Evolutionary conservation across 2,329 filamentous ascomycete species (phyloP), one percentile per base, ranked within the genome.

Genomic region (Paracoccidioides brasiliensis): DNA sequence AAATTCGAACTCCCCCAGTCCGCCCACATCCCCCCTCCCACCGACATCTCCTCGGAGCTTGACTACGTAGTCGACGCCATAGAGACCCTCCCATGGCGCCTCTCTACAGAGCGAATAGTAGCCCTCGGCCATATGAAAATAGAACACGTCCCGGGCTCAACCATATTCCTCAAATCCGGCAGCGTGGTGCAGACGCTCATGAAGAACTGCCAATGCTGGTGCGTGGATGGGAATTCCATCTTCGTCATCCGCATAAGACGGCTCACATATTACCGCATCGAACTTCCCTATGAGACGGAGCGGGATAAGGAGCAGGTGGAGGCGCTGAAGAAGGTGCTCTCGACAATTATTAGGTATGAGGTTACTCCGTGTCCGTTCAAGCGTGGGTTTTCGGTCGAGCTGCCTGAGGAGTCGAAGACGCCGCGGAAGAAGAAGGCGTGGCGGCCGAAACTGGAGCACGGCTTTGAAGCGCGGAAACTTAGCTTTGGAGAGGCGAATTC

Each of bases 201-300:
- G 53, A 88, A 88, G 30, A 88, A 88, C 68, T 94, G 89, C 57
- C 90, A 95, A 70, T 94, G 87, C 67, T 96, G 90, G 90, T 94
- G 87, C 68, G 86, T 96, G 37, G 88, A 94, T 68, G 86, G 88
- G 56, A 80, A 84, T 55, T 85, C 85, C 43, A 89, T 84, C 62
- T 95, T 95, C 62, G 86, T 95, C n/a, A 74, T 96, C 57, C 86
- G 90, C 61, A 88, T 94, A 60, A 79, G 89, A 28, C 81, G 85
- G 46, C 85, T 90, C 35, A 85, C 86, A 45, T 96, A 93, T 69
- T 95, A 93, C 79, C 83, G 90, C 60, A 93, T 96, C 64, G 90
- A 96, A 66, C 73, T 96, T 5, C 87, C 89, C 0, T 78, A 82
- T 14, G 76, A 76, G 40, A 80, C 80, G 0, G 73, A 79, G 2